Evolutionary conservation across 805 yeast species (phyloP).

Genomic region (Metschnikowia picachoensis): DNA sequence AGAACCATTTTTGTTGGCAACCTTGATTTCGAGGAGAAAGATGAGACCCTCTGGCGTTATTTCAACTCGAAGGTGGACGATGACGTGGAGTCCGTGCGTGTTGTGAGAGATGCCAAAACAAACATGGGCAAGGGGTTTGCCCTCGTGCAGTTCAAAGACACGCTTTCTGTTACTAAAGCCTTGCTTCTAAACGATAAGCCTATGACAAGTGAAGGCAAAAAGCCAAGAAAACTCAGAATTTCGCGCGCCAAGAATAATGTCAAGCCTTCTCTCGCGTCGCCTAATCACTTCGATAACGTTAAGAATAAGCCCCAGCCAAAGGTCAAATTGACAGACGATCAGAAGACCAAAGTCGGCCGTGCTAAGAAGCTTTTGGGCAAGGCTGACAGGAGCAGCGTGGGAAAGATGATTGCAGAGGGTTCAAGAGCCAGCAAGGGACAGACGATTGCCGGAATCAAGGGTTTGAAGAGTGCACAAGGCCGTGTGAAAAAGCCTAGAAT

Average conservation of each 20-base stretch:
- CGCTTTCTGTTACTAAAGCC: slow-evolving; percentile 74
- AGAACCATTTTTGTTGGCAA: slow-evolving; percentile 90
- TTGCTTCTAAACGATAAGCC: slow-evolving; percentile 70
- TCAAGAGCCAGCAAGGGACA: slow-evolving; percentile 71
- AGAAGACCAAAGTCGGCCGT: slow-evolving; percentile 75
- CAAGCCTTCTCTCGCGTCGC: slow-evolving; percentile 42
- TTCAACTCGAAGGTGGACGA: slow-evolving; percentile 47
- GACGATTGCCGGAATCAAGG: slow-evolving; percentile 56
- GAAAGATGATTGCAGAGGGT: slow-evolving; percentile 65
- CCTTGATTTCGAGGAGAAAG: slow-evolving; percentile 86
- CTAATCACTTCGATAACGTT: slow-evolving; percentile 38
- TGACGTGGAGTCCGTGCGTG: slow-evolving; percentile 81
- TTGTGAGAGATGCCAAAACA: slow-evolving; percentile 88
- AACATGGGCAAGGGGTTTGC: slow-evolving; percentile 98
- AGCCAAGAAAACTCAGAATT: slow-evolving; percentile 67
- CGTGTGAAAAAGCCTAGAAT: slow-evolving; percentile 55
- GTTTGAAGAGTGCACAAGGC: slow-evolving; percentile 43
- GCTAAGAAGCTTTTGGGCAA: slow-evolving; percentile 72
- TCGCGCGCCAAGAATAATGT: slow-evolving; percentile 48
- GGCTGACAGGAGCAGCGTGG: slow-evolving; percentile 71
- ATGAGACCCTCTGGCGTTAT: slow-evolving; percentile 83
- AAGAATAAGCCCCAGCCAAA: slow-evolving; percentile 24
- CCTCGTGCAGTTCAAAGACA: slow-evolving; percentile 81
- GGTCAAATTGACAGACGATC: slow-evolving; percentile 52
- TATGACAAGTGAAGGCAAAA: slow-evolving; percentile 27